Evolutionary conservation across 116 monocot genomes (phyloP).

Genomic region (Posidonia oceanica): DNA sequence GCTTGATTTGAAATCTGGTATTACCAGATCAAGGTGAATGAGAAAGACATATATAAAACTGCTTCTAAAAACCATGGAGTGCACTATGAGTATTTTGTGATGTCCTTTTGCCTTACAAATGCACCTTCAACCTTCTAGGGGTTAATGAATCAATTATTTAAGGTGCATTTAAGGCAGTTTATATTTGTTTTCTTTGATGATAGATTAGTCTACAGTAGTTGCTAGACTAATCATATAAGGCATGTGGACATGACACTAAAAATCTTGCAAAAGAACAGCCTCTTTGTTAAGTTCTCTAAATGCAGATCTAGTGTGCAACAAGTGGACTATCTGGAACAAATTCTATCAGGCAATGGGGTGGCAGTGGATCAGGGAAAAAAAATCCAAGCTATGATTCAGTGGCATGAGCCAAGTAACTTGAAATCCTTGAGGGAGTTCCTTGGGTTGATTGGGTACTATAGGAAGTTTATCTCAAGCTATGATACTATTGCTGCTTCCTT

Average conservation of each 20-base stretch:
- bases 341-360: no score
- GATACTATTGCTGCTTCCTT: background rate
- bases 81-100: background rate
- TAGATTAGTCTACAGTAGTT: background rate
- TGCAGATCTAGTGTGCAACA: background rate
- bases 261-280: no score
- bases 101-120: background rate
- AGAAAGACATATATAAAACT: background rate
- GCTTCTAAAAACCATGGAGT: background rate
- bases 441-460: background rate
- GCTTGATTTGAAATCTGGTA: background rate
- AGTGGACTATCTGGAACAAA: background rate
- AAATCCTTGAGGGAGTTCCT: background rate
- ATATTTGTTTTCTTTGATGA: slow-evolving; percentile 4
- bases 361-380: no score
- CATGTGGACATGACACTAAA: background rate
- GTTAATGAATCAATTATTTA: background rate
- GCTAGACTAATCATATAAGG: background rate
- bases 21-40: background rate
- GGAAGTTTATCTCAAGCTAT: background rate
- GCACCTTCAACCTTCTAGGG: background rate
- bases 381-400: no score
- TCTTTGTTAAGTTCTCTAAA: background rate
- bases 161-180: background rate
- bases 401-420: background rate